phyloP scores from a whole-genome alignment of 1,284 basidiomycete species.

The Anthracocystis setariae region DNA sequence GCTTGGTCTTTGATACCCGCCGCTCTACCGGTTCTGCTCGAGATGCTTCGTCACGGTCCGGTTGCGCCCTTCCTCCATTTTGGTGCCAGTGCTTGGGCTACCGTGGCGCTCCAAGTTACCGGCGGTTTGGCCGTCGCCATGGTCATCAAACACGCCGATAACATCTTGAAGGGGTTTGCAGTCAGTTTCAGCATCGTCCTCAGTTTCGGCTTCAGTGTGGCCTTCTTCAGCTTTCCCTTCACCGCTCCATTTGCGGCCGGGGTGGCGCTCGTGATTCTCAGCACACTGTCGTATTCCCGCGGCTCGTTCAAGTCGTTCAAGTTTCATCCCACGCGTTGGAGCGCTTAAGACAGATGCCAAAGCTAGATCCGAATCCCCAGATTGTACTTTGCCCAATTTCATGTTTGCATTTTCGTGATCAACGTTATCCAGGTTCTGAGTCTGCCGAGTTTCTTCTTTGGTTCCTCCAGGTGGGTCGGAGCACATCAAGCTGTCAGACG shows the following conservation, averaged over 20 bases:
- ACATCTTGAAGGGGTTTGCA: slow-evolving; percentile 77
- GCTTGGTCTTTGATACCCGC: slow-evolving; percentile 92
- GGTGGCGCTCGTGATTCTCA: slow-evolving; percentile 80
- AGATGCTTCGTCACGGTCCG: slow-evolving; percentile 56
- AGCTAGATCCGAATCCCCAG: too few species aligned
- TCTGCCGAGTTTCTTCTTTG: too few species aligned
- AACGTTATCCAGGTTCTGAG: too few species aligned
- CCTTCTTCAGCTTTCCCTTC: slow-evolving; percentile 86
- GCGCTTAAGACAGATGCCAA: slow-evolving; percentile 28
- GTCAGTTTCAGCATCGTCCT: slow-evolving; percentile 91
- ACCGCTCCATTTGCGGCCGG: slow-evolving; percentile 85
- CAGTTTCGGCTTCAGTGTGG: slow-evolving; percentile 87
- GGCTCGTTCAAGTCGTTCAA: slow-evolving; percentile 17
- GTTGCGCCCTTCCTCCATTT: slow-evolving; percentile 68
- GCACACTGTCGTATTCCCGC: slow-evolving; percentile 82
- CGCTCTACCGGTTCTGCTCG: slow-evolving; percentile 80
- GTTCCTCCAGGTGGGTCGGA: too few species aligned
- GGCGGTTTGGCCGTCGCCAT: slow-evolving; percentile 88
- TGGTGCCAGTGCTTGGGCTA: slow-evolving; percentile 90
- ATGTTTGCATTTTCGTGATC: too few species aligned
- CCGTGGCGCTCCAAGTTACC: slow-evolving; percentile 85
- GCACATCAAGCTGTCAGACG: too few species aligned
- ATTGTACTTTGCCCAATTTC: too few species aligned
- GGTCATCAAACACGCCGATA: slow-evolving; percentile 72
- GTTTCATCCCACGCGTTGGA: slow-evolving; percentile 13